Evolutionary conservation across 2,329 filamentous ascomycete genomes (phyloP), one percentile per base, ranked within the genome.

Genomic region (Penicillium italicum): DNA sequence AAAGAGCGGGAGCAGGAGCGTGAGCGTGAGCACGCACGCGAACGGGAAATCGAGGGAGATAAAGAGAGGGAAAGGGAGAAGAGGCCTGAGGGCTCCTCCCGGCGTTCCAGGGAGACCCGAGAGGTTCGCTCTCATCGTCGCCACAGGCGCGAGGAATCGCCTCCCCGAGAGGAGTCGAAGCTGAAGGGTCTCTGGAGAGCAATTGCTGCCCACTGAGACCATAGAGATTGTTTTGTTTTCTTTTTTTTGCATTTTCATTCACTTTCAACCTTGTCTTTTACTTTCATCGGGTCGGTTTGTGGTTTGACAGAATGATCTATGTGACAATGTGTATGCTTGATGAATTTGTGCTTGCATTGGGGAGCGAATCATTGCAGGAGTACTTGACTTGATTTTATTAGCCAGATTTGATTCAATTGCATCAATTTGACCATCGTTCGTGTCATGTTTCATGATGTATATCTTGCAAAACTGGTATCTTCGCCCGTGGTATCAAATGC

Each of bases 111-210:
- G 59, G 63, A 59, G 59, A 58, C 69, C 59, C 28, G 51, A 36
- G 53, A 55, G 26, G 47, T 33, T 44, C 58, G 49, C 34, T 45
- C 50, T 56, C 67, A 62, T 56, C 66, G 66, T 54, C 62, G 67
- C 24, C 67, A 64, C 26, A 57, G 61, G 31, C 66, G 66, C 11
- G 69, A 70, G 22, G 62, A 66, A 33, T 69, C 69, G 31, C 66
- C 66, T 1, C 63, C 64, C 9, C 63, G 58, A 24, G 61, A 66
- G 52, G 58, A 62, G 34, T 68, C 69, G 20, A 71, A 63, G 30
- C 44, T 72, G 48, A 72, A 70, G 57, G 60, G 57, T n/a, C 22
- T 72, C 44, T 56, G 69, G 52, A 68, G 67, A 53, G 60, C 67
- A 6, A 67, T 72, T 57, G 58, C 62, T 59, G 69, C 65, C 34